A percentile compares a stretch with the other conserved stretches of the same genome.
phyloP scores from a whole-genome alignment of 129 eudicot species.

The Helichrysum umbraculigerum region DNA sequence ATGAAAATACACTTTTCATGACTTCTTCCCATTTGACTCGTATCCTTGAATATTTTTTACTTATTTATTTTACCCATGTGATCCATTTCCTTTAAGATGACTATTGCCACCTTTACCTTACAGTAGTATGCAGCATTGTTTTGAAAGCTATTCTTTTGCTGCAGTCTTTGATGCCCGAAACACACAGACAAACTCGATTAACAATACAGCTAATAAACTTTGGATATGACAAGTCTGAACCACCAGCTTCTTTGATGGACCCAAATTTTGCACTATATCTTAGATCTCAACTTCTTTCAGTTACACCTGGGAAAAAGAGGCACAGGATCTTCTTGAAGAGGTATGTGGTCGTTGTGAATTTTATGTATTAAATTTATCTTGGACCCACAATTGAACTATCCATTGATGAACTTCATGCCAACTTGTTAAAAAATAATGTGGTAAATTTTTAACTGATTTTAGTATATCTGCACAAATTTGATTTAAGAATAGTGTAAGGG shows the following conservation, averaged over 20 bases:
- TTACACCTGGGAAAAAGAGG: constrained; percentile 51
- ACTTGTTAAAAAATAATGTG: neutral
- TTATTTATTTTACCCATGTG: neutral
- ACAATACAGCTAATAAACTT: constrained; percentile 82
- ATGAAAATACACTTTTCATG: neutral
- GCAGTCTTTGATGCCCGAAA: constrained; percentile 62
- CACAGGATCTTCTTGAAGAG: constrained; percentile 65
- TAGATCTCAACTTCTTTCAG: constrained; percentile 58
- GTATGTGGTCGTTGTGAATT: constrained; percentile 41
- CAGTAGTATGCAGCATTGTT: neutral
- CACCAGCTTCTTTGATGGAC: constrained; percentile 77
- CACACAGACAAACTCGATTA: constrained; percentile 44
- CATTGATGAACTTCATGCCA: constrained; percentile 9
- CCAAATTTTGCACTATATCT: constrained; percentile 80
- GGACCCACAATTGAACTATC: constrained; percentile 6
- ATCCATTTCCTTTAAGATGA: neutral
- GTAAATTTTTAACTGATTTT: neutral
- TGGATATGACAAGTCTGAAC: constrained; percentile 76
- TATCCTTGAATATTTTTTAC: neutral
- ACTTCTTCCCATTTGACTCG: neutral
- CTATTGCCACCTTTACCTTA: constrained; percentile 6
- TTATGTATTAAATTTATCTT: constrained; percentile 17
- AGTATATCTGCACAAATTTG: neutral
- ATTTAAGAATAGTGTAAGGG: constrained; percentile 6
- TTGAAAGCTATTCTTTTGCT: constrained; percentile 32